phyloP scores from a whole-genome alignment of 2,329 filamentous ascomycete species.

The Canariomyces notabilis region DNA sequence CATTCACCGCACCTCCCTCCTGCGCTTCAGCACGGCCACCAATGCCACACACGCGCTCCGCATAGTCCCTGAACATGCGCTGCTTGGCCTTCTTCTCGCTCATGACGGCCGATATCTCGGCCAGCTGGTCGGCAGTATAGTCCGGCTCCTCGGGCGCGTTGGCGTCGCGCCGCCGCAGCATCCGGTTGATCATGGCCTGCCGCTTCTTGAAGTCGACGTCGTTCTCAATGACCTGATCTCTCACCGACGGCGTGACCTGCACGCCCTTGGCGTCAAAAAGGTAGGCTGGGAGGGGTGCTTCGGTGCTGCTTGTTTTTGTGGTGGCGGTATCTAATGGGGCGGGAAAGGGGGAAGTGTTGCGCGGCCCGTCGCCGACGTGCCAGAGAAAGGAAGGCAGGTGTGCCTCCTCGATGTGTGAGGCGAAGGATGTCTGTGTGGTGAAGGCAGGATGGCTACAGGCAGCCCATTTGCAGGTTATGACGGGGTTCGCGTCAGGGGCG shows the following conservation, averaged over 20 bases:
- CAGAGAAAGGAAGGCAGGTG: slow-evolving; percentile 52
- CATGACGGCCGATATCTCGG: slow-evolving; percentile 12
- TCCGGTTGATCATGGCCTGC: slow-evolving; percentile 38
- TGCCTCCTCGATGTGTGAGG: slow-evolving; percentile 47
- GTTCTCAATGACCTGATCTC: slow-evolving; percentile 48
- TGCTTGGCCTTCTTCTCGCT: slow-evolving; percentile 14
- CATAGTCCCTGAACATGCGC: slow-evolving; percentile 21
- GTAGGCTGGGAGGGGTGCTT: slow-evolving; percentile 40
- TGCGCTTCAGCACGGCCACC: not conserved
- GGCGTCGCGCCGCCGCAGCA: slow-evolving; percentile 40
- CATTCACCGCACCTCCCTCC: not conserved
- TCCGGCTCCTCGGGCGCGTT: slow-evolving; percentile 42
- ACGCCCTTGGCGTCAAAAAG: slow-evolving; percentile 47
- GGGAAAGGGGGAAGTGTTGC: slow-evolving; percentile 32
- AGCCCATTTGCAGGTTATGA: slow-evolving; percentile 38
- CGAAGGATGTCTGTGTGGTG: slow-evolving; percentile 32
- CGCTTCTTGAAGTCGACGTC: slow-evolving; percentile 41
- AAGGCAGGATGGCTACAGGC: slow-evolving; percentile 31
- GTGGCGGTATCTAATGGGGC: not conserved
- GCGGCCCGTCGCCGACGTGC: slow-evolving; percentile 56
- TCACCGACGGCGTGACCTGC: slow-evolving; percentile 55
- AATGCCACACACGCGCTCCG: slow-evolving; percentile 5
- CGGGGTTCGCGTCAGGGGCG: no score
- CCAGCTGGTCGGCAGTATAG: slow-evolving; percentile 23
- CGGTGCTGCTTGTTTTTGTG: not conserved